Percentiles rank a stretch among this genome's conserved stretches.
Conservation (phyloP, 441 rosid species). For the Pelargonium australe region DNA sequence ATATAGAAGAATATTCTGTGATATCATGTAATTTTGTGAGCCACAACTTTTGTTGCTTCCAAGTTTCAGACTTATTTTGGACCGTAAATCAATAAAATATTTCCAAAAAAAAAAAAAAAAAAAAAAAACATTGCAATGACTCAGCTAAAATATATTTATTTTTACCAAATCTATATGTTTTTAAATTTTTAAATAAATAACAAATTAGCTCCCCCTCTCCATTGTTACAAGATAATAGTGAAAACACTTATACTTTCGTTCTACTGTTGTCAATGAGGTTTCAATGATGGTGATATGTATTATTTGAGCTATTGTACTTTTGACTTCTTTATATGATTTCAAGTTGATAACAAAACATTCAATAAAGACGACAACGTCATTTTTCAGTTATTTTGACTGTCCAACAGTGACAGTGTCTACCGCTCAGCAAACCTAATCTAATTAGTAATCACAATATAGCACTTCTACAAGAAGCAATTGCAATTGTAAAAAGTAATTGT, state of each 20-base stretch:
- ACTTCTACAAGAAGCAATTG: neutral
- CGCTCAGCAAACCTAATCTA: neutral
- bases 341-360: neutral
- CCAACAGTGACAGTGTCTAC: conserved; percentile 3
- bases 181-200: too few relatives aligned
- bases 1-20: neutral
- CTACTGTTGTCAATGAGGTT: neutral
- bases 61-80: neutral
- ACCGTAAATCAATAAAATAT: neutral
- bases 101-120: neutral
- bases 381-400: neutral
- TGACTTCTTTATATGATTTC: neutral
- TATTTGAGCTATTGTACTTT: neutral
- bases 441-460: neutral
- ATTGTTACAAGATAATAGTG: neutral
- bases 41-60: neutral
- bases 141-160: neutral
- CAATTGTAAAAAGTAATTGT: neutral
- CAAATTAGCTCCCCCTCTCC: too few relatives aligned
- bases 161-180: neutral
- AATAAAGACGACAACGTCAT: neutral
- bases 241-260: neutral
- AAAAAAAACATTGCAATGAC: neutral
- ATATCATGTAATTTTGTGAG: neutral
- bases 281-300: neutral